A percentile compares a stretch with the other conserved stretches of the same genome.
Conservation (phyloP, 2,329 filamentous ascomycete species). For the Fusarium sp. region DNA sequence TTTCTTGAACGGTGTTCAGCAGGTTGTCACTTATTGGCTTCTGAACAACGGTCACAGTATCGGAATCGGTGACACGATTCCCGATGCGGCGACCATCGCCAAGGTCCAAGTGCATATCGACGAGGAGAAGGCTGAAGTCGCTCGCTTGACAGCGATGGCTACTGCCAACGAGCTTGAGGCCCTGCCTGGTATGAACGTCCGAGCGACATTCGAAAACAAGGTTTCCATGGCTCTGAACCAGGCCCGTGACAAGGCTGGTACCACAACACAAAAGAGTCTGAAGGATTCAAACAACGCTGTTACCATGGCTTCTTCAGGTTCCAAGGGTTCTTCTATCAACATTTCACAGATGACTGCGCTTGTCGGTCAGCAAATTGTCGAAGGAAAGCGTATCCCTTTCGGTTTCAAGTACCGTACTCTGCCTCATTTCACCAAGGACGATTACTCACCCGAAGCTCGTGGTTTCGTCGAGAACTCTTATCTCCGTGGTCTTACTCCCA, state of each 20-base stretch:
- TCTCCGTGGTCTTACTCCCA: conserved; percentile 91
- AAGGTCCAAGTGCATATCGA: conserved; percentile 86
- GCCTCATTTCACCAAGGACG: conserved; percentile 98
- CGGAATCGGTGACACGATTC: conserved; percentile 97
- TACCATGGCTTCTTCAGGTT: conserved; percentile 95
- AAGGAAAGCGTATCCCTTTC: conserved; percentile 98
- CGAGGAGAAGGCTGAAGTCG: conserved; percentile 83
- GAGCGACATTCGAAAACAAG: conserved; percentile 97
- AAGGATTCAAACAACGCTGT: conserved; percentile 97
- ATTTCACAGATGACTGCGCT: conserved; percentile 99
- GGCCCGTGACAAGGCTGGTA: conserved; percentile 96
- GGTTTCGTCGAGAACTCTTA: conserved; percentile 99
- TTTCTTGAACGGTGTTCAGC: conserved; percentile 96
- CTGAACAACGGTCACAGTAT: conserved; percentile 97
- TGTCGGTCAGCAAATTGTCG: conserved; percentile 97
- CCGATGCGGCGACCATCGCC: conserved; percentile 84
- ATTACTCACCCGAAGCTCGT: conserved; percentile 96
- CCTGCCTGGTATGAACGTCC: conserved; percentile 97
- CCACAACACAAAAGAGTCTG: conserved; percentile 87
- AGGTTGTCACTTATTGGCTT: conserved; percentile 97
- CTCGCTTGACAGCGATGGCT: conserved; percentile 77
- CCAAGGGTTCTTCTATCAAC: conserved; percentile 99
- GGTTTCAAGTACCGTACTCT: conserved; percentile 98
- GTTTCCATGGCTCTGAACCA: conserved; percentile 94
- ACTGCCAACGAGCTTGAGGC: conserved; percentile 90